Evolutionary conservation across 2,329 filamentous ascomycete species (phyloP), one percentile per base, ranked within the genome.

Genomic region (Cladosporium sp.): DNA sequence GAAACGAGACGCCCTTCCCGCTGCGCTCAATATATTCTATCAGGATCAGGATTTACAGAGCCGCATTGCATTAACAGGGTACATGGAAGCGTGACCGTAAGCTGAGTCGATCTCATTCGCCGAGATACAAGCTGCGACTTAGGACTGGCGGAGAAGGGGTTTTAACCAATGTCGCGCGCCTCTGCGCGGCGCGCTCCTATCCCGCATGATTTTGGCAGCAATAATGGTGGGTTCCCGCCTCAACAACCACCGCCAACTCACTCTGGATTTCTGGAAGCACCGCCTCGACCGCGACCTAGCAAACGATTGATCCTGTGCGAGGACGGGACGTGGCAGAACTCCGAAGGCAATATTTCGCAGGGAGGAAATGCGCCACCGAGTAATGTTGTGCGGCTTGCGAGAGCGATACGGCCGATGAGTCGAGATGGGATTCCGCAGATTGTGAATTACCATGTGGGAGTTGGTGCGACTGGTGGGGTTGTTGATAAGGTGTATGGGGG

Each of bases 391-490:
- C 72, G 79, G 3, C 73, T 82, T 19, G 74, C 75, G 8, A 72
- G 79, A 61, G 79, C 80, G 15, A 79, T 82, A 63, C 78, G 77
- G 57, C 71, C 76, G 9, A 70, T 77, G 54, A 78, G 74, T 64
- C 70, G 72, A 28, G 78, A 80, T 65, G 77, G 77, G 6, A 74
- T 80, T 14, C 76, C 76, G 9, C 80, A 82, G 62, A 74, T 82
- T 28, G 76, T 79, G 4, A 80, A 79, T 63, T 82, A 82, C 63
- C 78, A 80, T 50, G 75, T 72, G 52, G 80, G 80, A 8, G 72
- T 82, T 3, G 80, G 78, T 3, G 74, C 73, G 3, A 70, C 73
- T 36, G 78, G 78, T 11, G 74, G 75, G 4, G 66, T 75, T 3
- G 60, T 79, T 25, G 75, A 76, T 59, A 74, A 74, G 51, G 50